Evolutionary conservation across 139 green algal species (phyloP), one percentile per base, ranked within the genome.

Genomic region (Volvox africanus): DNA sequence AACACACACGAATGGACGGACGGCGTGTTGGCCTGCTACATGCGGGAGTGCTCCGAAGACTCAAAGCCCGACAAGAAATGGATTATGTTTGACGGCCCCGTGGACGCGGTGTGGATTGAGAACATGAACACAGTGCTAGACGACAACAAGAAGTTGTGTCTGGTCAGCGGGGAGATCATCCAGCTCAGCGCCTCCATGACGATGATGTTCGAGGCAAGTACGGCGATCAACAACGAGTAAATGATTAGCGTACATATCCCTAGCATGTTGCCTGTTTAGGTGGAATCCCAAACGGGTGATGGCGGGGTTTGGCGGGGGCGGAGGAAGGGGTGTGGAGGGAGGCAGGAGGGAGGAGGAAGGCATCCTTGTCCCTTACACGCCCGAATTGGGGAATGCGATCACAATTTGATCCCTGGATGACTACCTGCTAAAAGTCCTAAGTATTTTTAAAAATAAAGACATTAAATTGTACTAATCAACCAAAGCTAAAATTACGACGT

Each of bases 111-210:
- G 82, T 97, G 95, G 95, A 94, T 95, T 75, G 92, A 97, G 95
- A 95, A 97, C 96, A 96, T 97, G 96, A 96, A 95, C 95, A 94
- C 95, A 73, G 91, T 98, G 65, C 94, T 98, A 69, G 96, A 98
- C 82, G 96, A 98, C 95, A 98, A 98, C 94, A 98, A 98, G 94
- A 98, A 98, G 95, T 95, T 98, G 68, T 98, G 96, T 94, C 94
- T 98, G 37, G 96, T 98, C 81, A 94, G 81, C 30, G 96, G 96
- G 28, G 96, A 97, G 93, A 97, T 97, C 93, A 98, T 98, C 86
- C 94, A 96, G 95, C 93, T 98, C 83, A 95, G 93, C n/a, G 16
- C 90, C 16, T 61, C 83, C 20, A 98, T 98, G 96, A 97, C 96
- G 33, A 98, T 98, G 96, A 98, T 98, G 96, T 98, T 98, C 89